Base-by-base conservation (phyloP, 1,284 basidiomycete genomes). In the Moesziomyces parantarcticus region DNA sequence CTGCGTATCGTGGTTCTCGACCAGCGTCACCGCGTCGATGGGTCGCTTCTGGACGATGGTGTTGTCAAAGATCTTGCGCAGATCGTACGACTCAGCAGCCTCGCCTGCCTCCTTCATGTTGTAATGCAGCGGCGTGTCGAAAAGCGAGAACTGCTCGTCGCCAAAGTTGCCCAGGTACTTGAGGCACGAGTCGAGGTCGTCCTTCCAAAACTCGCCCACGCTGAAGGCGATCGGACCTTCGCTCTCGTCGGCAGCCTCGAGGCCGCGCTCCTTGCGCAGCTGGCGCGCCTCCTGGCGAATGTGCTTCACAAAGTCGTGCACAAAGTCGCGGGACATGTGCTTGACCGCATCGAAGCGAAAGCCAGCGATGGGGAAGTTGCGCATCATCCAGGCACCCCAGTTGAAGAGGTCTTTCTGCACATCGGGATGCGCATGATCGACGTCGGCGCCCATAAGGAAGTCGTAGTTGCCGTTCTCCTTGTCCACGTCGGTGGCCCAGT, bases 361-460 rank as follows among this genome's bases (percentile, higher is more conserved):
- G 8, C 77, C 77, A n/a, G 60, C 58, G 41, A 79, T 58, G 21
- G 77, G 77, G 36, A 79, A 79, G 45, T 58, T 78, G 7, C 74
- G 51, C 55, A 79, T 57, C 48, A 79, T 60, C 88, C 88, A 89
- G 26, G 89, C 94, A 78, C 64, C 88, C 88, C 88, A 89, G 25
- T 86, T 83, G 53, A 86, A 82, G 40, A 85, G 44, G 57, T 87
- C 85, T 23, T 82, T 68, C 10, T 62, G 23, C 14, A 94, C 93
- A 8, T 89, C 90, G 8, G 91, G 92, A 83, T 97, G 92, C 18
- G 89, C 87, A 84, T 94, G 91, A 83, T 97, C 92, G 74, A 96
- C 90, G 50, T 84, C 82, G 20, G 18, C 8, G 1, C 85, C 85
- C 84, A 86, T 85, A 42, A 86, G 75, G 66, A 85, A 86, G 59